Conservation (phyloP, 805 yeast species). For the Candida pseudofarinosa region DNA sequence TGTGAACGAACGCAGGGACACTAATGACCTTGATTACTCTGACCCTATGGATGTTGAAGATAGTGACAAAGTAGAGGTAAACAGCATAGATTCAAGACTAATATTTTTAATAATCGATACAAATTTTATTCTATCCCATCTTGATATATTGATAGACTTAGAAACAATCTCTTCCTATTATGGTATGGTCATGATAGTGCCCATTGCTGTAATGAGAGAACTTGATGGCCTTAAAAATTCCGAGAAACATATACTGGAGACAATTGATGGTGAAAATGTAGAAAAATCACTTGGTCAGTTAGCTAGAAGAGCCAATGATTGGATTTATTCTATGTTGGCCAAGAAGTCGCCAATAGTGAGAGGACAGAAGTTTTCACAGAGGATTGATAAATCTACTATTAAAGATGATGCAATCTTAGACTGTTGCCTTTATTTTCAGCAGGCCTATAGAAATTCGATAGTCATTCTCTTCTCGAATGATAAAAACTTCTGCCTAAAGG, state of each 20-base stretch:
- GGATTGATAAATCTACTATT: slow-evolving; percentile 36
- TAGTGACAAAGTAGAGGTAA: slow-evolving; percentile 11
- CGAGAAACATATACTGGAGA: slow-evolving; percentile 7
- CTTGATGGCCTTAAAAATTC: slow-evolving; percentile 76
- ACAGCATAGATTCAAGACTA: slow-evolving; percentile 15
- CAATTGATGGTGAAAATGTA: slow-evolving; percentile 14
- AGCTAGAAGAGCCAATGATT: slow-evolving; percentile 72
- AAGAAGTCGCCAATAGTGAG: slow-evolving; percentile 44
- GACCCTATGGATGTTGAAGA: slow-evolving; percentile 17
- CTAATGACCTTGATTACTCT: slow-evolving; percentile 5
- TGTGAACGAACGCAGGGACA: slow-evolving; percentile 10
- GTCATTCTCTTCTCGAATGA: slow-evolving; percentile 77
- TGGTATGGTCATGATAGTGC: slow-evolving; percentile 57
- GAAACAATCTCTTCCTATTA: slow-evolving; percentile 34
- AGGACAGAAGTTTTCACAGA: slow-evolving; percentile 63
- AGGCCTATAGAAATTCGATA: slow-evolving; percentile 24
- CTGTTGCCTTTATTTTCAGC: slow-evolving; percentile 66
- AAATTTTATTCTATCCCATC: slow-evolving; percentile 71
- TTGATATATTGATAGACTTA: slow-evolving; percentile 54
- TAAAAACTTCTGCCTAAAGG: slow-evolving; percentile 75
- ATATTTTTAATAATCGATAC: slow-evolving; percentile 71
- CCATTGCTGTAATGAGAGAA: slow-evolving; percentile 66
- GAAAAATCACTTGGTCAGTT: slow-evolving; percentile 44
- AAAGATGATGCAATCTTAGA: slow-evolving; percentile 86
- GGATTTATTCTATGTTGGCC: slow-evolving; percentile 67